These are phyloP conservation scores for Wickerhamomyces alni DNA, from an alignment of 805 yeast species.

Conservation along the genomic window DNA sequence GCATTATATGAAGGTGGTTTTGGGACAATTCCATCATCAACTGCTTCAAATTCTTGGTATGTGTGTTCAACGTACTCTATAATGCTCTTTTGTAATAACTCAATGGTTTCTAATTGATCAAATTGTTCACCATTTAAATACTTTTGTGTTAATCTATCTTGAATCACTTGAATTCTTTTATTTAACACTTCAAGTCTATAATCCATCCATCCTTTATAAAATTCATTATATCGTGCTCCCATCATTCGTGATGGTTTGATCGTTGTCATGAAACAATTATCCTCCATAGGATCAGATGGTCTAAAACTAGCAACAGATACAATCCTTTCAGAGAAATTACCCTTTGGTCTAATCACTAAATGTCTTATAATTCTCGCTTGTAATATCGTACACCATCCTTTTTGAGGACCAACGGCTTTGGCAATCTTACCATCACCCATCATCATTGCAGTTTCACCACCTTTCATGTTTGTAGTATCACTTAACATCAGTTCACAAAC, in stretches of 20 bases:
- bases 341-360: conserved; percentile 39
- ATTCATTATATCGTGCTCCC: conserved; percentile 32
- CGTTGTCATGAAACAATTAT: conserved; percentile 35
- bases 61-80: conserved; percentile 25
- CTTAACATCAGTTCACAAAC: conserved; percentile 63
- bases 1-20: conserved; percentile 20
- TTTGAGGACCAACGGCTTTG: conserved; percentile 33
- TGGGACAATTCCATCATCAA: conserved; percentile 23
- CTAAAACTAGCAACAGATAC: conserved; percentile 37
- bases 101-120: conserved; percentile 30
- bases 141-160: conserved; percentile 18
- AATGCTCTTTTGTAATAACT: conserved; percentile 23
- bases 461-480: conserved; percentile 52
- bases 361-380: conserved; percentile 42
- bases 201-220: conserved; percentile 34
- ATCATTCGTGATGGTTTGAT: conserved; percentile 33
- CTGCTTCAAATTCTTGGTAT: conserved; percentile 31
- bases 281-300: conserved; percentile 31
- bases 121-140: conserved; percentile 25
- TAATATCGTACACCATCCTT: conserved; percentile 40
- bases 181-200: conserved; percentile 31
- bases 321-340: conserved; percentile 32
- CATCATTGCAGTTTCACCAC: conserved; percentile 53
- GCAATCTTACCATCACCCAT: conserved; percentile 22
- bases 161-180: conserved; percentile 27